These are phyloP conservation scores for Dendrobium officinale DNA, from an alignment of 106 monocot genomes.

Conservation along the genomic window DNA sequence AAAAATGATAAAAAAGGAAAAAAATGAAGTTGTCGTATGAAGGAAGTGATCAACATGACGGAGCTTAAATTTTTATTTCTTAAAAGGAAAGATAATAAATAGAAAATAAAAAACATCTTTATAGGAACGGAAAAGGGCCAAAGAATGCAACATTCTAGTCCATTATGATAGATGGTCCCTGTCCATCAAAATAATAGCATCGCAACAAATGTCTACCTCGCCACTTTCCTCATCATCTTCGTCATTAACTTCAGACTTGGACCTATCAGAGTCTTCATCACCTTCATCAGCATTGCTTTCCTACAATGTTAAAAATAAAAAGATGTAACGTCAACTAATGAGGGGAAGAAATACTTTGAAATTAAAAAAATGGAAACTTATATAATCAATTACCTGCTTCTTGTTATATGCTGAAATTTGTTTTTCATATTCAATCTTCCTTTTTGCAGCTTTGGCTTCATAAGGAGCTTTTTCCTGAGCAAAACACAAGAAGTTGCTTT, in stretches of 20 bases:
- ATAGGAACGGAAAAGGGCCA: no score
- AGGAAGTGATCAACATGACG: no score
- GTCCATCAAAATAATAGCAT: neutral
- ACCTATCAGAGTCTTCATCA: conserved; percentile 29
- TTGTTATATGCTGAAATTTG: conserved; percentile 30
- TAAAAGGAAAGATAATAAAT: no score
- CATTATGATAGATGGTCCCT: no score
- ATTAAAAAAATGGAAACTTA: neutral
- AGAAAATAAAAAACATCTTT: no score
- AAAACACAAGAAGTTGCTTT: neutral
- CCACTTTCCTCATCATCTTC: conserved; percentile 28
- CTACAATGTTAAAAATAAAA: neutral
- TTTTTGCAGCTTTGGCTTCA: conserved; percentile 30
- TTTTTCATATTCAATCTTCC: conserved; percentile 29
- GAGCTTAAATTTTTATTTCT: no score
- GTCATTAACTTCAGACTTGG: conserved; percentile 29
- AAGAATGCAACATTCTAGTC: no score
- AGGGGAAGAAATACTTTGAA: neutral
- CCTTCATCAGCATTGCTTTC: conserved; percentile 21
- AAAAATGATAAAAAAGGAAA: no score
- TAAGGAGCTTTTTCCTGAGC: conserved; percentile 28
- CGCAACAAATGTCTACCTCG: conserved; percentile 4
- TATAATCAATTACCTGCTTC: conserved; percentile 10
- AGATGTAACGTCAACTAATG: neutral
- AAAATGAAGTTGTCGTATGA: no score